Evolutionary conservation across 805 yeast species (phyloP).

Genomic region (Ogataea chonburiensis): DNA sequence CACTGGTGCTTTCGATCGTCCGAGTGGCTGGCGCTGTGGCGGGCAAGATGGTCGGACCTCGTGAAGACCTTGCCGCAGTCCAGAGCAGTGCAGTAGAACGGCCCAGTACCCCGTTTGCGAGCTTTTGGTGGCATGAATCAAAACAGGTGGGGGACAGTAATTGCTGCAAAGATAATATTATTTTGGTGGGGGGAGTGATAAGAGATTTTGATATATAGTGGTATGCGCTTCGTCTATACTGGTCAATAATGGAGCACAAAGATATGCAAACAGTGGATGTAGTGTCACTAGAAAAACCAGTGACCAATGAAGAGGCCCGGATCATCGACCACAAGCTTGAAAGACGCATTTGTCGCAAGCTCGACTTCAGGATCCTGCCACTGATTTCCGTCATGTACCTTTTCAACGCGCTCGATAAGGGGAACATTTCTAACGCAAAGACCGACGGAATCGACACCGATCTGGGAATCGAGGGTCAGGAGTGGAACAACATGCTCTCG

Average conservation of each 20-base stretch:
- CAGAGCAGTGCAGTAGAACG: slow-evolving; percentile 36
- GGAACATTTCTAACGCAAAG: slow-evolving; percentile 50
- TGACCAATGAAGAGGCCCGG: slow-evolving; percentile 8
- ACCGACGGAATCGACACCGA: slow-evolving; percentile 45
- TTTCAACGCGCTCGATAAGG: slow-evolving; percentile 48
- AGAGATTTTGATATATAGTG: slow-evolving; percentile 1
- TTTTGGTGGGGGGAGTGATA: slow-evolving; percentile 16
- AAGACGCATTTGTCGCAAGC: slow-evolving; percentile 37
- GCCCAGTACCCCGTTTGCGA: slow-evolving; percentile 16
- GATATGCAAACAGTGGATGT: slow-evolving; percentile 9
- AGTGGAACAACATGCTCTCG: slow-evolving; percentile 47
- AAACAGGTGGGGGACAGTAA: slow-evolving; percentile 5
- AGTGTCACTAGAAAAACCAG: slow-evolving; percentile 10
- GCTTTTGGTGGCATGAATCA: slow-evolving; percentile 7
- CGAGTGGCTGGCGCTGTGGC: slow-evolving; percentile 55
- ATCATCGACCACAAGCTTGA: slow-evolving; percentile 26
- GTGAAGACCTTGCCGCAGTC: slow-evolving; percentile 54
- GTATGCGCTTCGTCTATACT: too few species aligned
- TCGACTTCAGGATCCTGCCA: slow-evolving; percentile 45
- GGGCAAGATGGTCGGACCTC: slow-evolving; percentile 55
- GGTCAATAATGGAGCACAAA: slow-evolving; percentile 11
- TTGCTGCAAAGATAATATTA: neutral
- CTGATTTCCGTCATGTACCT: slow-evolving; percentile 45
- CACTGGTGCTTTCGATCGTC: slow-evolving; percentile 45
- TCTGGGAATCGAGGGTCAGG: slow-evolving; percentile 39